Evolutionary conservation across 2,329 filamentous ascomycete genomes (phyloP).

Genomic region (Epichloe sylvatica): DNA sequence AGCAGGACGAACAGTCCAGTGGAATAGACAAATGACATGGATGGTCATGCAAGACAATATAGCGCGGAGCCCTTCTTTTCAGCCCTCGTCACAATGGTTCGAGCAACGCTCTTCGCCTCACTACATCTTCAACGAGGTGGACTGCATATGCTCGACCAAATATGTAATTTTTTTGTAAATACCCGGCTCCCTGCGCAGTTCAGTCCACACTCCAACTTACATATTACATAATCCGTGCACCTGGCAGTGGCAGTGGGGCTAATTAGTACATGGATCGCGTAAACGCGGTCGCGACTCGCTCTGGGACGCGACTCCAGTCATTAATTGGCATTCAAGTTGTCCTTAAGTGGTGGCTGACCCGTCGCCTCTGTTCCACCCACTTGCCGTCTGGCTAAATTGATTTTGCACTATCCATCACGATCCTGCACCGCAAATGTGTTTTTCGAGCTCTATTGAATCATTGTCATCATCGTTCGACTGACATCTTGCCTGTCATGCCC

Average conservation of each 20-base stretch:
- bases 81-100: not conserved
- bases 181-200: too few relatives aligned
- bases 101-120: too few relatives aligned
- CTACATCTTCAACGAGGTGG: not conserved
- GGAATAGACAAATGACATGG: not conserved
- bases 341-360: not conserved
- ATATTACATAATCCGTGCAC: too few relatives aligned
- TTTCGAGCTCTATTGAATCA: conserved; percentile 3
- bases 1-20: not conserved
- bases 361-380: not conserved
- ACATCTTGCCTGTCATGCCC: conserved; percentile 18
- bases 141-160: too few relatives aligned
- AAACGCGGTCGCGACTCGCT: conserved; percentile 3
- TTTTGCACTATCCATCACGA: not conserved
- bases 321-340: not conserved
- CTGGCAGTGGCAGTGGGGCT: too few relatives aligned
- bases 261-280: not conserved
- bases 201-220: too few relatives aligned
- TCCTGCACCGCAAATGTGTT: conserved; percentile 1
- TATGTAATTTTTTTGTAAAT: too few relatives aligned
- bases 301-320: conserved; percentile 1
- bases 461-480: conserved; percentile 7
- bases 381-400: not conserved
- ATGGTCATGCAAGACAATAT: too few relatives aligned
- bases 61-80: too few relatives aligned